Evolutionary conservation across 495 filamentous ascomycete genomes (phyloP).

Genomic region (Podospora tetraspora): DNA sequence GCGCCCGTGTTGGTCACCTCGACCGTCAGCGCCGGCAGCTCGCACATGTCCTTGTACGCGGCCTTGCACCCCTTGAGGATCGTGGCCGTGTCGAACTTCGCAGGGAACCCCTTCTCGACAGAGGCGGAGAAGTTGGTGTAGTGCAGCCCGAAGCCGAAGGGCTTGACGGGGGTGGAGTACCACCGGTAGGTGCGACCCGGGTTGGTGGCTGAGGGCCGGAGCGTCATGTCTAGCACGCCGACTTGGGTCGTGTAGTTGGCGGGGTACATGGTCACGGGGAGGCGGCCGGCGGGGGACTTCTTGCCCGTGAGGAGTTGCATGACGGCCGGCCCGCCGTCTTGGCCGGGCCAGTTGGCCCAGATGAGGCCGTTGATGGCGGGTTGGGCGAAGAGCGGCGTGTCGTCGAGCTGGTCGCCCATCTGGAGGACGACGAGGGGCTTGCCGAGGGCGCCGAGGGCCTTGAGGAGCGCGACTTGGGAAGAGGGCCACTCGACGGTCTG

Average conservation of each 20-base stretch:
- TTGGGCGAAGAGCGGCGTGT: conserved; percentile 43
- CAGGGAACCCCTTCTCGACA: conserved; percentile 10
- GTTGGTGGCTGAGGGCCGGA: conserved; percentile 27
- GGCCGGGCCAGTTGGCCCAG: conserved; percentile 50
- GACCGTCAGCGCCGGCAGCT: conserved; percentile 37
- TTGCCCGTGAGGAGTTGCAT: conserved; percentile 49
- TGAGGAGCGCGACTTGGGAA: conserved; percentile 35
- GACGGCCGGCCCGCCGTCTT: conserved; percentile 50
- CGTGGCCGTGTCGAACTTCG: conserved; percentile 18
- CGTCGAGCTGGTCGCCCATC: conserved; percentile 52
- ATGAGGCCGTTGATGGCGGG: conserved; percentile 50
- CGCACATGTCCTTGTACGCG: conserved; percentile 34
- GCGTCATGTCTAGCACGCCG: conserved; percentile 39
- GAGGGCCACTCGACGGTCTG: conserved; percentile 37
- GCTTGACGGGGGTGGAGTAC: conserved; percentile 31
- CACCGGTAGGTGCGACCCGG: conserved; percentile 46
- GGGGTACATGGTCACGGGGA: conserved; percentile 54
- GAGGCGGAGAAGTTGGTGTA: conserved; percentile 46
- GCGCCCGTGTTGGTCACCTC: conserved; percentile 46
- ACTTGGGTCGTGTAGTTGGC: conserved; percentile 35
- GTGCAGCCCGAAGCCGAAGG: conserved; percentile 49
- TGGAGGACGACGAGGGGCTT: conserved; percentile 39
- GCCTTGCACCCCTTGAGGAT: conserved; percentile 22
- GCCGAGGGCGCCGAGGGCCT: conserved; percentile 26
- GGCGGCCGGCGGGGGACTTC: conserved; percentile 50